These are phyloP conservation scores for Mallotus repandus DNA, from an alignment of 441 rosid species.

Conservation along the genomic window DNA sequence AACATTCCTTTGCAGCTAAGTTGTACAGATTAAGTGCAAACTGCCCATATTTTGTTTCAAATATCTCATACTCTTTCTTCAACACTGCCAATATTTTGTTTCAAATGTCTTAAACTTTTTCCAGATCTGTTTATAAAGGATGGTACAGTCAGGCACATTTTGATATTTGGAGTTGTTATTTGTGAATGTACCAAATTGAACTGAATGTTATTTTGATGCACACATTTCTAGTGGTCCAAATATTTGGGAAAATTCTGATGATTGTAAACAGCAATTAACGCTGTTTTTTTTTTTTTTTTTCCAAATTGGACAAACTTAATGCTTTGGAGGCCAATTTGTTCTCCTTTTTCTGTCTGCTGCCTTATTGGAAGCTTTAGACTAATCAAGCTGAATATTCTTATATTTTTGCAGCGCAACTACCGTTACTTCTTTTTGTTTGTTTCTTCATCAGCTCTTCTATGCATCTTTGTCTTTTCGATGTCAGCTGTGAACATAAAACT, in stretches of 20 bases:
- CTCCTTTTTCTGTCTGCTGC: neutral
- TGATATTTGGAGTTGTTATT: neutral
- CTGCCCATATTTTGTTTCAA: no score
- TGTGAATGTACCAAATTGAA: neutral
- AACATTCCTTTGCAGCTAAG: neutral
- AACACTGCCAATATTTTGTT: no score
- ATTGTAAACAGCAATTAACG: no score
- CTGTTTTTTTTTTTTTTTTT: no score
- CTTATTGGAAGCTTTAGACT: conserved; percentile 12
- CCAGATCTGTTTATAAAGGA: neutral
- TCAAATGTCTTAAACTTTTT: no score
- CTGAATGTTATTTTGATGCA: no score
- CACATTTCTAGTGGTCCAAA: no score
- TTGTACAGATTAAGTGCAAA: no score
- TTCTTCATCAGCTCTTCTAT: conserved; percentile 82
- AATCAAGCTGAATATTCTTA: conserved; percentile 13
- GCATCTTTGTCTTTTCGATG: conserved; percentile 81
- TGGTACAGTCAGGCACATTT: neutral
- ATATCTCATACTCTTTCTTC: no score
- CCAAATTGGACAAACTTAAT: no score
- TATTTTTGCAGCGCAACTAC: conserved; percentile 78
- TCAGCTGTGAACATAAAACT: conserved; percentile 78
- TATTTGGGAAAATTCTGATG: neutral
- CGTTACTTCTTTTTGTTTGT: conserved; percentile 93
- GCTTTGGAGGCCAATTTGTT: neutral